Conservation (phyloP, 1,284 basidiomycete species). For the Tilletia setariae region DNA sequence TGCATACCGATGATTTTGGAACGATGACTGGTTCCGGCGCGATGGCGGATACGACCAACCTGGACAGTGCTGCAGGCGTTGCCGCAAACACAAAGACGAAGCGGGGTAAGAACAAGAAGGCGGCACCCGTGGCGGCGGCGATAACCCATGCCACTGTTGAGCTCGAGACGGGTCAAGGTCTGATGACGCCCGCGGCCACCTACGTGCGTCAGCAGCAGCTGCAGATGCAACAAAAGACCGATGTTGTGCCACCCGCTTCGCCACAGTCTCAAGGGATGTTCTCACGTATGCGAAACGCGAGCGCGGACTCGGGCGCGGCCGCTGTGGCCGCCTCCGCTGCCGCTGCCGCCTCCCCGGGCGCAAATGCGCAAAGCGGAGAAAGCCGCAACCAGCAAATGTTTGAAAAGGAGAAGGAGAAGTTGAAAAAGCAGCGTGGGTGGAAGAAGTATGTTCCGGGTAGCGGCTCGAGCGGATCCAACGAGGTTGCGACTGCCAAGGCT, state of each 20-base stretch:
- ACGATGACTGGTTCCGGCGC: constrained; percentile 56
- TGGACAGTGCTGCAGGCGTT: constrained; percentile 55
- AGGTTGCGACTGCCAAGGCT: constrained; percentile 5
- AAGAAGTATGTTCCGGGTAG: constrained; percentile 48
- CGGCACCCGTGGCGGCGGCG: constrained; percentile 67
- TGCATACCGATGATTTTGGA: constrained; percentile 62
- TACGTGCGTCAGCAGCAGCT: constrained; percentile 75
- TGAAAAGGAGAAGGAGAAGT: constrained; percentile 55
- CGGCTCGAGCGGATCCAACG: constrained; percentile 18
- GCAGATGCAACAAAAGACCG: constrained; percentile 67
- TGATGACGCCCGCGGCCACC: constrained; percentile 86
- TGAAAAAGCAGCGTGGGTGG: constrained; percentile 51
- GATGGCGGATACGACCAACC: constrained; percentile 29
- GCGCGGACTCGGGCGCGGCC: not conserved
- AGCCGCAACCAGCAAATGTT: constrained; percentile 56
- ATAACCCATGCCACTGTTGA: constrained; percentile 83
- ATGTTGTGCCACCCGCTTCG: constrained; percentile 57
- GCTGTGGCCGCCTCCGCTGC: not conserved
- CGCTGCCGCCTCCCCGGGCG: not conserved
- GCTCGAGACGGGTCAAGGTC: constrained; percentile 65
- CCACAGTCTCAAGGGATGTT: not conserved
- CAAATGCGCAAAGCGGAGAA: constrained; percentile 37
- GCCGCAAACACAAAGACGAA: constrained; percentile 42
- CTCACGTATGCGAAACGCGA: not conserved
- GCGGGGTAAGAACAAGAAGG: constrained; percentile 60